Evolutionary conservation across 2,329 filamentous ascomycete species (phyloP), one percentile per base, ranked within the genome.

Genomic region (Mollisia scopiformis): DNA sequence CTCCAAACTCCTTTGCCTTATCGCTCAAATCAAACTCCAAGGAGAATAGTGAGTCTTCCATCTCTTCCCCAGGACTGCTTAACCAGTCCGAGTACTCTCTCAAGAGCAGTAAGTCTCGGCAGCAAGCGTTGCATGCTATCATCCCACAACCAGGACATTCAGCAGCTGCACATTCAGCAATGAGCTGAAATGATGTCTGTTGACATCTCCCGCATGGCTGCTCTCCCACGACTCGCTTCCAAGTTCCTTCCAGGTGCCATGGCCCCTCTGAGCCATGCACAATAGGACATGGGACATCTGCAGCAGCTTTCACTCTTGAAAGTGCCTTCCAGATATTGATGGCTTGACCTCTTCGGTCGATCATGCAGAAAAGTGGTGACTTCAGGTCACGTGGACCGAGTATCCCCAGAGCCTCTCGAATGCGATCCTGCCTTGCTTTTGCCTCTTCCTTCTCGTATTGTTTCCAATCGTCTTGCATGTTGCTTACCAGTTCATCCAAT

Each of bases 311-410:
- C 14, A 69, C 41, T 56, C 65, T 37, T 1, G 59, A 57, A 11
- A 69, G 39, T 13, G 60, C 43, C 30, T 66, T 66, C 68, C 68
- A 70, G 6, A 54, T 49, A 30, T 70, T 70, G 52, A 68, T 67
- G 1, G 59, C 59, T 27, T 62, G 59, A 2, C 62, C 61, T 50
- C 64, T 54, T n/a, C 57, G 51, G 31, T 68, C 64, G 16, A 70
- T 60, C 31, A 64, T 62, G 41, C 55, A 62, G 43, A 65, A 66
- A 0, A 68, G 28, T 13, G 66, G 58, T 7, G 66, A 52, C 33
- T 63, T 59, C 14, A 68, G 30, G 21, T 68, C 62, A 25, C 64
- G 56, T 13, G 67, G 63, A 13, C 66, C 64, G 7, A 69, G 60
- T 2, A 70, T 63, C 11, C 67, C 60, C 25, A 68, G 41, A 13